Conservation (phyloP, 345 rosid genomes). For the Turritis glabra region DNA sequence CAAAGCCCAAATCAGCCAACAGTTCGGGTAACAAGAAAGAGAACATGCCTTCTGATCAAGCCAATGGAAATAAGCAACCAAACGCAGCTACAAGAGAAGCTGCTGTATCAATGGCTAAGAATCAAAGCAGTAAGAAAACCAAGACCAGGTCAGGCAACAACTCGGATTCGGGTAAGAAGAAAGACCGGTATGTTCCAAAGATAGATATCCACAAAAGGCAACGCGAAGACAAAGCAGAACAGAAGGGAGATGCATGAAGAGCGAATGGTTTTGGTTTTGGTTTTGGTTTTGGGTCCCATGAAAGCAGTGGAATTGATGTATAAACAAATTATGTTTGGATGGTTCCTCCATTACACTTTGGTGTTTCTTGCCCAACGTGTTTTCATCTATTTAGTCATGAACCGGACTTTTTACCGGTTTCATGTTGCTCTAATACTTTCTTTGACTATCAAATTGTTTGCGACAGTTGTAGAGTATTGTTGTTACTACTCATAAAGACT, state of each 20-base stretch:
- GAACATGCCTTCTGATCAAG: slow-evolving; percentile 24
- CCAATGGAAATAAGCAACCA: slow-evolving; percentile 15
- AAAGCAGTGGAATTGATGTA: background rate
- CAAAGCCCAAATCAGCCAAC: slow-evolving; percentile 14
- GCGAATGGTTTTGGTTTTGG: background rate
- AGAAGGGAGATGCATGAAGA: slow-evolving; percentile 27
- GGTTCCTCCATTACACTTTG: slow-evolving; percentile 1
- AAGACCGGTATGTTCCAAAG: slow-evolving; percentile 23
- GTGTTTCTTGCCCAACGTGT: slow-evolving; percentile 6
- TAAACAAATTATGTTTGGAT: slow-evolving; percentile 11
- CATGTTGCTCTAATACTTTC: background rate
- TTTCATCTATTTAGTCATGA: background rate
- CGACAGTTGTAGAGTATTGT: slow-evolving; percentile 10
- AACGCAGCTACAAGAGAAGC: slow-evolving; percentile 24
- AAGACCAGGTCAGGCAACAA: slow-evolving; percentile 19
- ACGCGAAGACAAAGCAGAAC: slow-evolving; percentile 27
- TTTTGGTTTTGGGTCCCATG: background rate
- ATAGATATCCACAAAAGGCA: slow-evolving; percentile 25
- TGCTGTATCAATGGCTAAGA: background rate
- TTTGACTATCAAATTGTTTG: background rate
- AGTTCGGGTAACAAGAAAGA: slow-evolving; percentile 29
- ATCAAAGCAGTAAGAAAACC: slow-evolving; percentile 29
- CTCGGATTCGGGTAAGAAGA: slow-evolving; percentile 26
- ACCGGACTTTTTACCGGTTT: slow-evolving; percentile 35
- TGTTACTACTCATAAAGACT: background rate